These are phyloP conservation scores for Penicillium hordei DNA, from an alignment of 2,329 filamentous ascomycete species.

Conservation along the genomic window DNA sequence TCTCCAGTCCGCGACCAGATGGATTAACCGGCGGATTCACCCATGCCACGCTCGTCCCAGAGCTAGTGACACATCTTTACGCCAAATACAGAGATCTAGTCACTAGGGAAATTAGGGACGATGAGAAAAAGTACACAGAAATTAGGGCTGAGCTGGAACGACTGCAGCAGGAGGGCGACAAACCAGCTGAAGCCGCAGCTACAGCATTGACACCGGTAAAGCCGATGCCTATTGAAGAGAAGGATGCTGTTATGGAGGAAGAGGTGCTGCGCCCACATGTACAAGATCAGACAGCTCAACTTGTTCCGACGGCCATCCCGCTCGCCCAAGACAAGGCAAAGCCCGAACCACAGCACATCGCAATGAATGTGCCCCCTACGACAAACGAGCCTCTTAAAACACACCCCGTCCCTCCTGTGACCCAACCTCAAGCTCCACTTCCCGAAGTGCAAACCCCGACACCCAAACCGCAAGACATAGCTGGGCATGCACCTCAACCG, in stretches of 20 bases:
- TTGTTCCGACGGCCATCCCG: not conserved
- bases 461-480: slow-evolving; percentile 8
- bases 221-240: slow-evolving; percentile 22
- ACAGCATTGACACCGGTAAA: slow-evolving; percentile 13
- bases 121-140: slow-evolving; percentile 66
- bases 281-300: slow-evolving; percentile 4
- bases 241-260: slow-evolving; percentile 32
- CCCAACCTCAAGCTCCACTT: slow-evolving; percentile 4
- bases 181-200: slow-evolving; percentile 36
- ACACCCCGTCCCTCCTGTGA: slow-evolving; percentile 9
- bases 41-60: slow-evolving; percentile 67
- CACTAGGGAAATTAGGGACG: slow-evolving; percentile 68
- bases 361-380: slow-evolving; percentile 6
- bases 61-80: slow-evolving; percentile 72
- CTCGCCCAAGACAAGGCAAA: slow-evolving; percentile 7
- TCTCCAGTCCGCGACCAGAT: slow-evolving; percentile 62
- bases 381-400: slow-evolving; percentile 2
- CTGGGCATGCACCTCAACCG: slow-evolving; percentile 17
- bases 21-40: slow-evolving; percentile 66
- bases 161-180: slow-evolving; percentile 62
- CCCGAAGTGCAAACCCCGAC: slow-evolving; percentile 14
- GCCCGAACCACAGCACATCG: slow-evolving; percentile 1
- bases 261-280: slow-evolving; percentile 16
- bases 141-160: slow-evolving; percentile 68
- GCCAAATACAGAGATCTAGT: slow-evolving; percentile 69